phyloP scores from a whole-genome alignment of 1,139 yeast genomes.

The Suhomyces maxii region DNA sequence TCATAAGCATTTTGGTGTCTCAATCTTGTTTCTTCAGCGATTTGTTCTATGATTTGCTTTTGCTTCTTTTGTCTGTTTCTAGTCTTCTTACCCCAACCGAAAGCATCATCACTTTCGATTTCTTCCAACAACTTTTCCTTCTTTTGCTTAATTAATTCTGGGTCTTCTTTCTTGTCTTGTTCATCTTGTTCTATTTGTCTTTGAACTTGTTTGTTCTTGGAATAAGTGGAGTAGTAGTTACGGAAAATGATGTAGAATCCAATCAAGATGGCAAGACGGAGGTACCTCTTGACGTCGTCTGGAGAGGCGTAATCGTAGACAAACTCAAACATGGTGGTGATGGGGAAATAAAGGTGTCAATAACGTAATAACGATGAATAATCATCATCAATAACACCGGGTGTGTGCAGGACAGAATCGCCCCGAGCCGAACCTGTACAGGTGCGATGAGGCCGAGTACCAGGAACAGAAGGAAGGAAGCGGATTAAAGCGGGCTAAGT shows the following conservation, averaged over 20 bases:
- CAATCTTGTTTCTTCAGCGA: slow-evolving; percentile 44
- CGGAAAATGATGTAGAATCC: slow-evolving; percentile 40
- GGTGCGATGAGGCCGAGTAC: neutral
- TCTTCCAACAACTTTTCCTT: slow-evolving; percentile 30
- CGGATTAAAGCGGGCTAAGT: too few relatives aligned
- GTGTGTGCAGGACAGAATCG: slow-evolving; percentile 8
- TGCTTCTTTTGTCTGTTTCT: slow-evolving; percentile 57
- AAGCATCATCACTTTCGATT: slow-evolving; percentile 45
- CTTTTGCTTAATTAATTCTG: slow-evolving; percentile 34
- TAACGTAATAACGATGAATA: neutral
- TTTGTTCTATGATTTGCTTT: slow-evolving; percentile 52
- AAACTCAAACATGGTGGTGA: slow-evolving; percentile 30
- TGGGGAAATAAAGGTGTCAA: neutral
- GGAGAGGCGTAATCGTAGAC: slow-evolving; percentile 38
- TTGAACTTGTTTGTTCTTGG: slow-evolving; percentile 53
- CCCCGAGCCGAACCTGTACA: neutral
- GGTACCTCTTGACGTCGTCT: slow-evolving; percentile 37
- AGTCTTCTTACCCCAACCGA: slow-evolving; percentile 82
- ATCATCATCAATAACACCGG: neutral
- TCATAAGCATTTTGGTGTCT: slow-evolving; percentile 46
- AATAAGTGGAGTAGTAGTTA: slow-evolving; percentile 39
- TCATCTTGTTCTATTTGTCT: slow-evolving; percentile 52
- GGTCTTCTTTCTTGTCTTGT: slow-evolving; percentile 36
- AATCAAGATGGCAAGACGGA: slow-evolving; percentile 37
- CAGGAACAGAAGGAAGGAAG: neutral